Base-by-base conservation (phyloP, 1,139 yeast genomes). In the Neolecta irregularis region DNA sequence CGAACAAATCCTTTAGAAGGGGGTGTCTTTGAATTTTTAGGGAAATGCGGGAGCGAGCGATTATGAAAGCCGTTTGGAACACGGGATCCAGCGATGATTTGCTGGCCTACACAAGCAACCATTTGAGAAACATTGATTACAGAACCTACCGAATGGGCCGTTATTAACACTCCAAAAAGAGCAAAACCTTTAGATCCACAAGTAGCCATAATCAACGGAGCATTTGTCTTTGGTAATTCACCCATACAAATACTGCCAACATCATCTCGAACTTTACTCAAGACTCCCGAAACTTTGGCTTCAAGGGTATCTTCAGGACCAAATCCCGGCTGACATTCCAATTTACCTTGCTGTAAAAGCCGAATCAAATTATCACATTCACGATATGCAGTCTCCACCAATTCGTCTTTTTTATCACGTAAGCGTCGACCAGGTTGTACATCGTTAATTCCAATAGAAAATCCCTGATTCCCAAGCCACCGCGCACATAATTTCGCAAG, bases 61-160 rank as follows among this genome's bases (percentile, higher is more conserved):
- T 91, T 96, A 58, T 91, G 98, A 67, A 91, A 91, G 19, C 99
- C 99, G 67, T 91, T 93, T 15, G 98, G 98, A 46, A 91, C 98
- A 69, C 99, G 93, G 54, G 80, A 79, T 58, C 99, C 99, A 4
- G 94, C 74, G 49, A 91, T 91, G 63, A 91, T 91, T 58, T 91
- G 99, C 60, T 91, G 99, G 41, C 99, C 99, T 34, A 91, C 99
- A 55, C 91, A 95, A 0, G 99, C 98, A 67, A 91, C 98, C 99
- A 91, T 91, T 61, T 91, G 99, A 7, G 98, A 88, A 30, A 91
- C 98, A 57, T 91, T 91, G 46, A 91, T 69, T 0, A 95, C 83
- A 28, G 98, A 88, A 58, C 98, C 31, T 28, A 28, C 3, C 8
- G 16, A 20, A 7, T 7, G 4, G n/a, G 20, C 22, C 20, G 12